Evolutionary conservation across 495 filamentous ascomycete genomes (phyloP).

Genomic region (Penicillium chermesinum): DNA sequence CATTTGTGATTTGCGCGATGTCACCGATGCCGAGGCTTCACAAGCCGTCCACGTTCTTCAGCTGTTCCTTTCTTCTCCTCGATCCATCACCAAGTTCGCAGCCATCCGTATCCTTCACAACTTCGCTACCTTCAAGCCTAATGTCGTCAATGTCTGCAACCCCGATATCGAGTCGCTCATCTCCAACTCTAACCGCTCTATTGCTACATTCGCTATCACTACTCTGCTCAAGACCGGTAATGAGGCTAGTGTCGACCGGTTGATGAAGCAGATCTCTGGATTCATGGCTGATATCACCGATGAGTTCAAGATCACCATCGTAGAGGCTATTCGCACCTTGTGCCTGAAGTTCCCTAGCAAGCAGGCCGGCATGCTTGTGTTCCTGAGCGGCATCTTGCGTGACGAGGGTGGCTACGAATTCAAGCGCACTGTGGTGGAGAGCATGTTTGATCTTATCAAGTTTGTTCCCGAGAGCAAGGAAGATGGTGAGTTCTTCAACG

Average conservation of each 20-base stretch:
- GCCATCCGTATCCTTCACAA: slow-evolving; percentile 95
- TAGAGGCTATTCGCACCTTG: slow-evolving; percentile 92
- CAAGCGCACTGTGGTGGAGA: slow-evolving; percentile 95
- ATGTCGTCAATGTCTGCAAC: slow-evolving; percentile 89
- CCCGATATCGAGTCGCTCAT: slow-evolving; percentile 95
- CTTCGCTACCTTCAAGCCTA: slow-evolving; percentile 91
- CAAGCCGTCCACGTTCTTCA: slow-evolving; percentile 94
- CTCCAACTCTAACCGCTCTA: slow-evolving; percentile 92
- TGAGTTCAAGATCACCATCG: slow-evolving; percentile 99
- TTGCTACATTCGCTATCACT: slow-evolving; percentile 97
- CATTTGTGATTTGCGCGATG: slow-evolving; percentile 89
- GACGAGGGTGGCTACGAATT: slow-evolving; percentile 99
- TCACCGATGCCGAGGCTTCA: slow-evolving; percentile 83
- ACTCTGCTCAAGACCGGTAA: slow-evolving; percentile 97
- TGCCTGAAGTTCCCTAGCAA: slow-evolving; percentile 98
- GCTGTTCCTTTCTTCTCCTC: slow-evolving; percentile 93
- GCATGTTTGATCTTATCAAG: slow-evolving; percentile 99
- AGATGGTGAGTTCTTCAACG: slow-evolving; percentile 52
- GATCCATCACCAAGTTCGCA: slow-evolving; percentile 95
- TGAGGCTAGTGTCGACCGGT: slow-evolving; percentile 89
- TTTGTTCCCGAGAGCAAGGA: slow-evolving; percentile 98
- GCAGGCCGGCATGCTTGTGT: slow-evolving; percentile 94
- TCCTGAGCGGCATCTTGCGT: slow-evolving; percentile 88
- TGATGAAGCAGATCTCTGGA: slow-evolving; percentile 97
- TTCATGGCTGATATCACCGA: slow-evolving; percentile 99